Evolutionary conservation across 306 rosid genomes (phyloP).

Genomic region (Dalbergia cochinchinensis): DNA sequence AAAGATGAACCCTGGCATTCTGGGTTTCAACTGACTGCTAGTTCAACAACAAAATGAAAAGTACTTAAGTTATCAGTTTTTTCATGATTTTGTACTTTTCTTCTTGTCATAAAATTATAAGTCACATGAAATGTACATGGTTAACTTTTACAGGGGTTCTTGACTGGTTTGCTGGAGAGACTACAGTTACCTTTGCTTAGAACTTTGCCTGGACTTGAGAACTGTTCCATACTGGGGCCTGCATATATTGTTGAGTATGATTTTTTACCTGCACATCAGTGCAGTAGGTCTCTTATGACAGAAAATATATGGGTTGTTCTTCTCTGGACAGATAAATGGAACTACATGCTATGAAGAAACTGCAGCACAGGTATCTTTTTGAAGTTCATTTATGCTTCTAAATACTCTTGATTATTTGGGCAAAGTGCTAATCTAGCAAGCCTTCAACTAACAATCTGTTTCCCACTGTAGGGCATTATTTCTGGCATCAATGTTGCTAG

Average conservation of each 20-base stretch:
- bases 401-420: slow-evolving; percentile 12
- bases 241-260: slow-evolving; percentile 98
- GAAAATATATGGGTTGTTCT: slow-evolving; percentile 89
- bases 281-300: slow-evolving; percentile 91
- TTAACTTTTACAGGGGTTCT: slow-evolving; percentile 74
- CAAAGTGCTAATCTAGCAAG: not conserved
- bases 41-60: no score
- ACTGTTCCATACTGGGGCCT: slow-evolving; percentile 95
- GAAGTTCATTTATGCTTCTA: slow-evolving; percentile 36
- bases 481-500: slow-evolving; percentile 96
- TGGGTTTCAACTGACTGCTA: no score
- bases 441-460: not conserved
- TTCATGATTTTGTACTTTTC: not conserved
- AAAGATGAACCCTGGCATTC: no score
- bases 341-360: slow-evolving; percentile 99
- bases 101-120: not conserved
- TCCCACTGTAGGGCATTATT: slow-evolving; percentile 71
- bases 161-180: slow-evolving; percentile 95
- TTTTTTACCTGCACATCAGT: slow-evolving; percentile 93
- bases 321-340: slow-evolving; percentile 98
- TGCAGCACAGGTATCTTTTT: slow-evolving; percentile 80
- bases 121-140: slow-evolving; percentile 13
- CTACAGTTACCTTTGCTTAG: slow-evolving; percentile 90
- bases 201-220: slow-evolving; percentile 97
- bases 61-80: not conserved